A percentile compares a stretch with the other conserved stretches of the same genome.
Evolutionary conservation across 495 filamentous ascomycete genomes (phyloP).

Genomic region (Annulohypoxylon nitens): DNA sequence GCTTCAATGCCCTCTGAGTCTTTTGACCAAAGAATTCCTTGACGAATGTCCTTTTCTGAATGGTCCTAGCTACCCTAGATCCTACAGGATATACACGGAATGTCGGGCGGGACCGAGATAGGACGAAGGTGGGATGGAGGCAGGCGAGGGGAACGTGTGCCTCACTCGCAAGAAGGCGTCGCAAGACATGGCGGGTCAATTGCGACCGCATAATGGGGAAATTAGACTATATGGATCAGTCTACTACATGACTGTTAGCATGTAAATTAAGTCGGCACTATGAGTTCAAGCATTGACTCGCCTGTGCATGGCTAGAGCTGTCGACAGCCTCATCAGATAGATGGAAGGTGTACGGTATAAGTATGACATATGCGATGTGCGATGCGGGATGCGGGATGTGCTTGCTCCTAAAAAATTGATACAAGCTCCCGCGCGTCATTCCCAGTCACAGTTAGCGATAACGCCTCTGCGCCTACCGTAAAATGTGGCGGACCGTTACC

Average conservation of each 20-base stretch:
- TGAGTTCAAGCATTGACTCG: slow-evolving; percentile 27
- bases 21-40: slow-evolving; percentile 66
- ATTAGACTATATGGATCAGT: slow-evolving; percentile 45
- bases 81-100: slow-evolving; percentile 42
- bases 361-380: slow-evolving; percentile 18
- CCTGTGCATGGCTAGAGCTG: slow-evolving; percentile 51
- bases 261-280: background rate
- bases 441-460: slow-evolving; percentile 35
- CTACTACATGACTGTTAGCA: slow-evolving; percentile 47
- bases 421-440: slow-evolving; percentile 45
- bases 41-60: slow-evolving; percentile 67
- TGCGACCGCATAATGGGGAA: slow-evolving; percentile 80
- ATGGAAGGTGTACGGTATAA: slow-evolving; percentile 6
- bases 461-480: slow-evolving; percentile 4
- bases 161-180: slow-evolving; percentile 51
- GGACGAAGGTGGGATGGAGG: slow-evolving; percentile 31
- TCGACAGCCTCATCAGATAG: slow-evolving; percentile 9
- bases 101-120: slow-evolving; percentile 25
- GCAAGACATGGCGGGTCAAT: slow-evolving; percentile 63
- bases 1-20: slow-evolving; percentile 64
- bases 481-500: slow-evolving; percentile 3
- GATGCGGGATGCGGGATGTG: slow-evolving; percentile 1
- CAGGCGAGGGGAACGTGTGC: slow-evolving; percentile 29
- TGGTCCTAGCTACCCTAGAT: slow-evolving; percentile 45
- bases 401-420: slow-evolving; percentile 44